Base-by-base conservation (phyloP, 176 grass and related monocot genomes). In the Avena atlantica region DNA sequence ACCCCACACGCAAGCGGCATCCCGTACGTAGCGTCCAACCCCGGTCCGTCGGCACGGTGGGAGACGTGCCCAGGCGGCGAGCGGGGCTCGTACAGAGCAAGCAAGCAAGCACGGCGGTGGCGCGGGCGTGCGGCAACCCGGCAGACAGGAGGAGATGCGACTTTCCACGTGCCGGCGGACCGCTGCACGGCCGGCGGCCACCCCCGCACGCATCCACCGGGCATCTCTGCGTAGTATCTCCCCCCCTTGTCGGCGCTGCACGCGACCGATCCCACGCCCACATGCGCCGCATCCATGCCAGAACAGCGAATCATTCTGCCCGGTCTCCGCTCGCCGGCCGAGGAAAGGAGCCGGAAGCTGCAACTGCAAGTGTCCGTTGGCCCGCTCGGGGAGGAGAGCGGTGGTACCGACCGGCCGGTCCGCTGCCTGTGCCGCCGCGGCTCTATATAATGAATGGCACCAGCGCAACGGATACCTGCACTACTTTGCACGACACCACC, bases 141-240 rank as follows among this genome's bases (percentile, higher is more conserved):
- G 48, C 48, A 14, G 23, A 14, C 48, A 75, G 70, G 11, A 75
- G 70, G 11, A 4, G 2, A 6, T 1, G 24, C 34, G 45, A 52
- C 66, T 85, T 89, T 91, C 94, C 94, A 89, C 78, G 76, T 56
- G 81, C 78, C 69, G 48, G 6, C 37, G 47, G 82, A 78, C 29
- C 86, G 63, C 34, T 4, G 29, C 72, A 72, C 60, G 58, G 91
- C 57, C 89, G 91, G 91, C 91, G 76, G 80, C 91, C 89, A 81
- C 45, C 86, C 66, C 1, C 2, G 85, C 88, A 10, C 16, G 14
- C 31, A 40, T 84, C 91, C n/a, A n/a, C n/a, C n/a, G n/a, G n/a
- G n/a, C n/a, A n/a, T n/a, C n/a, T n/a, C n/a, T n/a, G n/a, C n/a
- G n/a, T n/a, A n/a, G n/a, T n/a, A n/a, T n/a, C n/a, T n/a, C n/a